These are phyloP conservation scores for Rhizopogon rudus DNA, from an alignment of 768 basidiomycete genomes.

Conservation along the genomic window DNA sequence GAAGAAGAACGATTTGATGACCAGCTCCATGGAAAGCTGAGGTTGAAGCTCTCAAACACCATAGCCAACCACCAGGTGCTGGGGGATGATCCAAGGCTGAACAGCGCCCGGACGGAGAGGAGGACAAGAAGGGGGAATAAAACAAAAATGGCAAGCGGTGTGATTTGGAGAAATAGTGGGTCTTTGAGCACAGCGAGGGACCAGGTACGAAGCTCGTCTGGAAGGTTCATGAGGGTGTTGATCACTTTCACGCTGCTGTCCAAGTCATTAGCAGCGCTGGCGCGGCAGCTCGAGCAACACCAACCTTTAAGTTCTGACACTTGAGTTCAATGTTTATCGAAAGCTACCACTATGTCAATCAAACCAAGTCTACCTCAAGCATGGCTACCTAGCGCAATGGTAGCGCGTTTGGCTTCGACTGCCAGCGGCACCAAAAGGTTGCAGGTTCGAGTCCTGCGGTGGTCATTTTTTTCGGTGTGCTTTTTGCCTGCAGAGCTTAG, in stretches of 20 bases:
- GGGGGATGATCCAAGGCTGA: slow-evolving; percentile 24
- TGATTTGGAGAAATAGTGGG: slow-evolving; percentile 48
- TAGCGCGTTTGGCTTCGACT: slow-evolving; percentile 94
- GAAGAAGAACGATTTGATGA: slow-evolving; percentile 23
- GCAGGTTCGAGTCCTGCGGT: slow-evolving; percentile 97
- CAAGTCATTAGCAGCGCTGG: slow-evolving; percentile 23
- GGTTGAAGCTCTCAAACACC: slow-evolving; percentile 57
- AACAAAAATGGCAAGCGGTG: slow-evolving; percentile 52
- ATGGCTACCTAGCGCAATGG: slow-evolving; percentile 87
- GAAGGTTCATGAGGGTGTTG: slow-evolving; percentile 37
- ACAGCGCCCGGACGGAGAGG: slow-evolving; percentile 23
- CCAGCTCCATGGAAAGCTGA: slow-evolving; percentile 64
- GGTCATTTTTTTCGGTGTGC: slow-evolving; percentile 42
- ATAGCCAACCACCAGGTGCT: slow-evolving; percentile 29
- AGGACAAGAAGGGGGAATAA: slow-evolving; percentile 33
- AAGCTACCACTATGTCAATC: not conserved
- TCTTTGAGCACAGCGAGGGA: slow-evolving; percentile 32
- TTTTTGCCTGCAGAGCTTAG: too few species aligned
- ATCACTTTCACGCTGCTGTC: slow-evolving; percentile 17
- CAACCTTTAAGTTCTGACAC: not conserved
- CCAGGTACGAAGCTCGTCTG: slow-evolving; percentile 36
- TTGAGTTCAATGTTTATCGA: not conserved
- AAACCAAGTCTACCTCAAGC: not conserved
- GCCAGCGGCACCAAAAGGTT: slow-evolving; percentile 82
- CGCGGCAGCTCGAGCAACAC: slow-evolving; percentile 1